Percentiles rank a stretch among this genome's conserved stretches.
phyloP scores from a whole-genome alignment of 1,284 basidiomycete genomes.

The Melanopsichium pennsylvanicum region DNA sequence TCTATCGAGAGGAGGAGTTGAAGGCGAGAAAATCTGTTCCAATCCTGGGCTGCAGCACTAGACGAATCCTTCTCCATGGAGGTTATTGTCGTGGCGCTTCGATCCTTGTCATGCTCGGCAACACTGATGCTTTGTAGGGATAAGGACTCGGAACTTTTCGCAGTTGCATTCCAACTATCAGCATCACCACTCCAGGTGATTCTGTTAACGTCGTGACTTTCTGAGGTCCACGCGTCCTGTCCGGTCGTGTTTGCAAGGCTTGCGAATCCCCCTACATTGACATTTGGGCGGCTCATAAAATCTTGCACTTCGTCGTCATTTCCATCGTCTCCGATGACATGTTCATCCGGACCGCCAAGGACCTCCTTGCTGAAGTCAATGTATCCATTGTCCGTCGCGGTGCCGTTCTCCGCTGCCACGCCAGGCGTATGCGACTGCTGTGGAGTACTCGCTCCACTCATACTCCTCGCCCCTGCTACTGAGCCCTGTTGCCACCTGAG shows the following conservation, averaged over 20 bases:
- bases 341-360: slow-evolving; percentile 31
- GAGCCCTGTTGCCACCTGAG: slow-evolving; percentile 49
- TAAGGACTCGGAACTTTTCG: too few relatives aligned
- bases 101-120: too few relatives aligned
- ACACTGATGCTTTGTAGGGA: too few relatives aligned
- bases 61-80: too few relatives aligned
- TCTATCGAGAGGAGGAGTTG: slow-evolving; percentile 85
- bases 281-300: neutral
- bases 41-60: neutral
- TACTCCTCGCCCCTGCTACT: slow-evolving; percentile 7
- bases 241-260: slow-evolving; percentile 1
- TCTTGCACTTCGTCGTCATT: slow-evolving; percentile 27
- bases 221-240: slow-evolving; percentile 38
- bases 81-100: too few relatives aligned
- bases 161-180: neutral
- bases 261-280: slow-evolving; percentile 3
- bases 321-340: slow-evolving; percentile 29
- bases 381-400: slow-evolving; percentile 40
- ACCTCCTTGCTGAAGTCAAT: slow-evolving; percentile 51
- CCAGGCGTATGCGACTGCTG: slow-evolving; percentile 9
- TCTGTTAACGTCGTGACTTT: slow-evolving; percentile 8
- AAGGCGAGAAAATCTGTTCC: slow-evolving; percentile 14
- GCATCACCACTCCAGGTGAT: slow-evolving; percentile 9
- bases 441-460: slow-evolving; percentile 10
- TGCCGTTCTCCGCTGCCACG: neutral